phyloP scores from a whole-genome alignment of 192 early-diverging fungal species.

The Coemansia sp. region DNA sequence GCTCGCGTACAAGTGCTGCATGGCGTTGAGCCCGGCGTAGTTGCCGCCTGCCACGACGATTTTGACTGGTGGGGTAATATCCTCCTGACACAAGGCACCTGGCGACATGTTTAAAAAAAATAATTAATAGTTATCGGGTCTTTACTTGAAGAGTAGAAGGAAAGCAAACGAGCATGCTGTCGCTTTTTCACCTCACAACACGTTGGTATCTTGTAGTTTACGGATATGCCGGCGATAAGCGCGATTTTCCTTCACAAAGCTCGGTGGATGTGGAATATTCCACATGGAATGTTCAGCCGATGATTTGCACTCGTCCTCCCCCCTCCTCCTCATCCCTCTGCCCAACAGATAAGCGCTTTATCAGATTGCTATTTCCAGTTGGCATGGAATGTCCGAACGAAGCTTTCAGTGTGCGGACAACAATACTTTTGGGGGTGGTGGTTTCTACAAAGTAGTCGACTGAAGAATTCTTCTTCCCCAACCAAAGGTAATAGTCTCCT shows the following conservation, averaged over 20 bases:
- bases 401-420: not conserved
- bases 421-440: not conserved
- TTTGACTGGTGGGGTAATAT: not conserved
- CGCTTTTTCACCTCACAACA: too few relatives aligned
- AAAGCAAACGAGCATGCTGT: not conserved
- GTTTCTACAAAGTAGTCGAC: too few relatives aligned
- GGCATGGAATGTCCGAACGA: not conserved
- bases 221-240: not conserved
- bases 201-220: too few relatives aligned
- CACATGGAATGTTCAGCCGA: not conserved
- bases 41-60: constrained; percentile 50
- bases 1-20: constrained; percentile 24
- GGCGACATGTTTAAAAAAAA: not conserved
- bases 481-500: too few relatives aligned
- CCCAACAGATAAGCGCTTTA: constrained; percentile 11
- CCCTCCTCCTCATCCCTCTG: not conserved
- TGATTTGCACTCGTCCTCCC: not conserved
- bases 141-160: not conserved
- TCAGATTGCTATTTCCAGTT: not conserved
- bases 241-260: too few relatives aligned
- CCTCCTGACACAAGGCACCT: too few relatives aligned
- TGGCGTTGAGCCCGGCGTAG: constrained; percentile 44
- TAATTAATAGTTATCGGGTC: too few relatives aligned
- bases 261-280: not conserved
- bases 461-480: not conserved